Base-by-base conservation (phyloP, 305 asterid species). In the Fraxinus floribunda region DNA sequence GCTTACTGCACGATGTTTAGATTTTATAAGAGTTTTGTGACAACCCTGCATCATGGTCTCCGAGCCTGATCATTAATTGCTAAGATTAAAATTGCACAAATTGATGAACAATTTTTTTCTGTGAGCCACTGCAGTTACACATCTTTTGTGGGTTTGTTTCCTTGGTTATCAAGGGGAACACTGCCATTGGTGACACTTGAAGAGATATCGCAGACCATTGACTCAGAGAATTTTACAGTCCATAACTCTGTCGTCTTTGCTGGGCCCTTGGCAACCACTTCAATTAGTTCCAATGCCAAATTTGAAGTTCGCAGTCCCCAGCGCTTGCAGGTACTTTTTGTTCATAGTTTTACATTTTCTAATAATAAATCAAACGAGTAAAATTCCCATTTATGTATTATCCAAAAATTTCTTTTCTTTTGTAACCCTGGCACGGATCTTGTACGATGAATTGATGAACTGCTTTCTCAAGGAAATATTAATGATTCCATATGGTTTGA, bases 291-390 rank as follows among this genome's bases (percentile, higher is more conserved):
- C 85, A 95, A 89, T 18, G 97, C 99, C 76, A 95, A 94, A 87
- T 95, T 92, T 44, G 99, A 95, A 91, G 94, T 95, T 83, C 91
- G 95, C 80, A 95, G 99, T 86, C 99, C 99, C 64, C 92, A 93
- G 78, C 92, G 99, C 29, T 96, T 95, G 83, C 99, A 95, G 96
- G 99, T 95, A 75, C 68, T 13, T 66, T 38, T 18, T 73, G 64
- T 52, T 75, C 26, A 15, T 38, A 35, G 38, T 41, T 77, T 16
- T 44, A 18, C 22, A 41, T 72, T 22, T 22, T 22, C 34, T 22
- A 8, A 24, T 22, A 20, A 62, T 62, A 62, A 22, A 22, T 62
- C 26, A 36, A 16, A 16, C 22, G 15, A 10, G n/a, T 7, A 13
- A 20, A 44, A 41, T 46, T 55, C 68, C 16, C 22, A 6, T 26